Base-by-base conservation (phyloP, 2,329 filamentous ascomycete species). In the Alternaria brassicae region DNA sequence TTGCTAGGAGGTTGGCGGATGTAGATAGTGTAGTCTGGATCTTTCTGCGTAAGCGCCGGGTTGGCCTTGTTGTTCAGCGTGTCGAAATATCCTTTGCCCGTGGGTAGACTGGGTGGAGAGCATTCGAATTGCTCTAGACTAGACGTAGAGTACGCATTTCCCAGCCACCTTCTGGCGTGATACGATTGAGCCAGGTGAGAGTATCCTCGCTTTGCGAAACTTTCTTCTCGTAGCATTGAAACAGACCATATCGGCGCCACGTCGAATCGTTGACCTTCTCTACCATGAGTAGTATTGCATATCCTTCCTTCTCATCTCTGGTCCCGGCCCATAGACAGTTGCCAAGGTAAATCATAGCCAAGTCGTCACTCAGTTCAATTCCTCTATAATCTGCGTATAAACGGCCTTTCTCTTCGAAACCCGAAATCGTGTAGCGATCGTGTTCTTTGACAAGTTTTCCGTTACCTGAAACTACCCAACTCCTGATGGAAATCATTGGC, bases 381-480 rank as follows among this genome's bases (percentile, higher is more conserved):
- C n/a, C 32, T 17, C 0, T 0, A 36, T 7, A 3, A 3, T 36
- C 32, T 17, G 5, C 15, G 0, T 32, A 15, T 15, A 0, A 0
- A 6, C n/a, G n/a, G 12, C 13, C 30, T 15, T 5, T 6, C 3
- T 0, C 13, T 13, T 17, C 8, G 32, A n/a, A 36, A 36, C 15
- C 2, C 32, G 3, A 32, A n/a, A n/a, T n/a, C n/a, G n/a, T n/a
- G n/a, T n/a, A n/a, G n/a, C n/a, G n/a, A n/a, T n/a, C n/a, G n/a
- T n/a, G n/a, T n/a, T n/a, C n/a, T n/a, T n/a, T n/a, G 13, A 12
- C 4, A 10, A 9, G 12, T 15, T 15, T 5, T 15, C 5, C 1
- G 1, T 32, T 2, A 2, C 13, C 13, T 6, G 12, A 9, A 2
- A 36, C 15, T 3, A 36, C 15, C 32, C 32, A 36, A 7, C 6